Percentiles rank a stretch among this genome's conserved stretches.
Conservation (phyloP, 2,329 filamentous ascomycete species). For the Ceratocystis cacaofunesta region DNA sequence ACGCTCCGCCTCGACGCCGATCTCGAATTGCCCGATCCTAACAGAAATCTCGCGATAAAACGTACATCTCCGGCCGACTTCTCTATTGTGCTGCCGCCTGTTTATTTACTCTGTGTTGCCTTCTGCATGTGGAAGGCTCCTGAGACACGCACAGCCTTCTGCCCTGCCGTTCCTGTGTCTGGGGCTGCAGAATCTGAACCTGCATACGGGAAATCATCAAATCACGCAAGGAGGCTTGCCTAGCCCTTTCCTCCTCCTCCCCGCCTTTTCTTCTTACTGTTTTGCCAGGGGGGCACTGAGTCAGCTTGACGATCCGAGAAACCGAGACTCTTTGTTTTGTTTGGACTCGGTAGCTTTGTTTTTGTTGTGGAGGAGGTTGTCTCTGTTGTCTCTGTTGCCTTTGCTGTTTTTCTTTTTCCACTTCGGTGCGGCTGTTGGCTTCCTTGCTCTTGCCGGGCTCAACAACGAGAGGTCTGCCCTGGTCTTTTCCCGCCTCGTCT, state of each 20-base stretch:
- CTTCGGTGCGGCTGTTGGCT: not conserved
- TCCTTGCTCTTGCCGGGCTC: not conserved
- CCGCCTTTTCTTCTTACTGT: not conserved
- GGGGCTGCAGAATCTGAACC: not conserved
- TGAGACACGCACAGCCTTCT: not conserved
- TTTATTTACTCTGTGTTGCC: not conserved
- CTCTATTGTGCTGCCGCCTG: not conserved
- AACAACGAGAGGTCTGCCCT: not conserved
- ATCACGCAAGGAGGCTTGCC: not conserved
- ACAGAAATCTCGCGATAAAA: not conserved
- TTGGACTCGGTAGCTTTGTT: not conserved
- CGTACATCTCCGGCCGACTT: not conserved
- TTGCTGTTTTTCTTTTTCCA: not conserved
- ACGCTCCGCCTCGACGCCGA: not conserved
- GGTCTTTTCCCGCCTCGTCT: not conserved
- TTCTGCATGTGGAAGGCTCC: not conserved
- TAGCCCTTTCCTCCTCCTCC: not conserved
- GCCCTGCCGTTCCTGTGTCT: not conserved
- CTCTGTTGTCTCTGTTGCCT: not conserved
- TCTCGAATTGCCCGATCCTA: not conserved
- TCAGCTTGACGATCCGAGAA: not conserved
- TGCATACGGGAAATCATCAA: conserved; percentile 4
- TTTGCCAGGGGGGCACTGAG: not conserved
- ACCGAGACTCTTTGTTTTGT: not conserved
- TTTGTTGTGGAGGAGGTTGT: conserved; percentile 4